These are phyloP conservation scores for Mycena alexandri DNA, from an alignment of 768 basidiomycete species.

Conservation along the genomic window DNA sequence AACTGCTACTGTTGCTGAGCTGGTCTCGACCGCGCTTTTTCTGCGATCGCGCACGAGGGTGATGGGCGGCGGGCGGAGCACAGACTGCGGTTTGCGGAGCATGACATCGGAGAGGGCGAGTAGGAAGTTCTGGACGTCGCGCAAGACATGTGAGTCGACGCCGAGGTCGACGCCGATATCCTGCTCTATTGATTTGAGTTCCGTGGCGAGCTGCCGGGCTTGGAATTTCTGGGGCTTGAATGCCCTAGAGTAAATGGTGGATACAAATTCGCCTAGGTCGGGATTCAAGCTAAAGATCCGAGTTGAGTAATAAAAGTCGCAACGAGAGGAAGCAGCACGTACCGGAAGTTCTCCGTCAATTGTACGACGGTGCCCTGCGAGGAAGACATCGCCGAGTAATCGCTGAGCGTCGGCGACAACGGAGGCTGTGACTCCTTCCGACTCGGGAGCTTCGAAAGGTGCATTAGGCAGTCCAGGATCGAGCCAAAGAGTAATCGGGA, in stretches of 20 bases:
- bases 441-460: conserved; percentile 35
- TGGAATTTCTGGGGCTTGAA: conserved; percentile 65
- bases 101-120: conserved; percentile 59
- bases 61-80: conserved; percentile 46
- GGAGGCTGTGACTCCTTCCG: conserved; percentile 24
- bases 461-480: conserved; percentile 61
- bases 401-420: conserved; percentile 34
- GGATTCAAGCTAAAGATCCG: conserved; percentile 56
- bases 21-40: conserved; percentile 20
- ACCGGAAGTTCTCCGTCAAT: conserved; percentile 65
- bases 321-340: not conserved
- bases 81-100: conserved; percentile 54
- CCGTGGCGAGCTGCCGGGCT: conserved; percentile 52
- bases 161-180: conserved; percentile 39
- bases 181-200: conserved; percentile 47
- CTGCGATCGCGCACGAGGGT: conserved; percentile 22
- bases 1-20: not conserved
- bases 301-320: too few relatives aligned
- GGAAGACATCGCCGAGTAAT: conserved; percentile 35
- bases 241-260: conserved; percentile 62
- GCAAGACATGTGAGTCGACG: conserved; percentile 41
- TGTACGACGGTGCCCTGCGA: conserved; percentile 60
- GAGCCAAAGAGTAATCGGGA: conserved; percentile 60
- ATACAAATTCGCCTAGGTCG: conserved; percentile 66
- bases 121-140: conserved; percentile 52